Evolutionary conservation across 2,329 filamentous ascomycete species (phyloP), one percentile per base, ranked within the genome.

Genomic region (Trichoderma polysporum): DNA sequence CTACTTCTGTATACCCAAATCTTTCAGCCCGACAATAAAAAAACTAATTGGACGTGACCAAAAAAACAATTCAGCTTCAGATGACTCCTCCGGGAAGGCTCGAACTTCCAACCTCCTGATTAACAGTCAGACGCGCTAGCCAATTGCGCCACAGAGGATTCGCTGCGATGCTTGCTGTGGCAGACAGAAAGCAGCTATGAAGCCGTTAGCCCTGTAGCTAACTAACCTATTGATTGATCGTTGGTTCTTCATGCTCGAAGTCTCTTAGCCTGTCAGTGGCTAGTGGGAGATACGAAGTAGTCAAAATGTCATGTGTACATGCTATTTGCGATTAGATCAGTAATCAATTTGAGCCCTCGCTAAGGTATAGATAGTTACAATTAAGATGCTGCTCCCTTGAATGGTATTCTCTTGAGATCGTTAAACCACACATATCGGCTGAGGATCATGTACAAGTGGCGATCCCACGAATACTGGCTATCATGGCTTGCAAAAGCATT

Each of bases 71-170:
- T 22, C 25, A 35, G 25, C 22, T 58, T 53, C 9, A n/a, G n/a
- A 19, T 13, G 63, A 33, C 67, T 68, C 67, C 67, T 61, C 67
- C 56, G 59, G 67, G 67, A 68, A 68, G 67, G 67, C 67, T 68
- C 67, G 63, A 68, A 66, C 63, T 68, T 68, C 63, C 67, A 68
- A 66, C 67, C 67, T 68, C 67, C 62, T 68, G 67, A 68, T 68
- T 85, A 85, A 85, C 83, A 85, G 83, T 85, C 83, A 81, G 80
- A 85, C 84, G 83, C 83, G 83, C 83, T 85, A 85, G 82, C 83
- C 84, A 85, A 83, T 74, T 81, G 79, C 70, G 79, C 79, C 77
- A 87, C 83, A 68, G 71, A 71, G 70, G 72, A 73, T 25, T 17
- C 19, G 31, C 62, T 49, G 41, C 35, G 62, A 65, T 65, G 53